These are phyloP conservation scores for Colletotrichum tropicale DNA, from an alignment of 2,329 filamentous ascomycete genomes.

Conservation along the genomic window DNA sequence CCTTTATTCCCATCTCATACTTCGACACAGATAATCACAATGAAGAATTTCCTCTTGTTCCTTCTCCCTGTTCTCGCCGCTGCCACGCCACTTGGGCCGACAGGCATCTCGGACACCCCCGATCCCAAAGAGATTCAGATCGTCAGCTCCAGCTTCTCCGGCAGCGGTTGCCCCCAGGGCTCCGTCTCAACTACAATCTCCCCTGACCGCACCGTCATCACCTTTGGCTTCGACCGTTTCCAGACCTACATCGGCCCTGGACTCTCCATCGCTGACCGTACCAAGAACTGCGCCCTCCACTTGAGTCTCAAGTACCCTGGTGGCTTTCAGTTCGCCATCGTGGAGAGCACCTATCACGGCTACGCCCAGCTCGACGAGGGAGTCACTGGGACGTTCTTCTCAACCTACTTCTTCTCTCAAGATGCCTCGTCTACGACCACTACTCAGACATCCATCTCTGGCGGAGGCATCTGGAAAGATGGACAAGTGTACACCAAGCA, in stretches of 20 bases:
- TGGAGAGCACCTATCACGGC: conserved; percentile 54
- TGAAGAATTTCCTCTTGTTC: conserved; percentile 38
- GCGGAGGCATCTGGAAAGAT: conserved; percentile 43
- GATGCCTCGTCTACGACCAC: conserved; percentile 48
- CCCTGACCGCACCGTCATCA: conserved; percentile 48
- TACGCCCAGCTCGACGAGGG: conserved; percentile 50
- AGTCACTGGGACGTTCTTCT: conserved; percentile 48
- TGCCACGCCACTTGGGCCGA: conserved; percentile 36
- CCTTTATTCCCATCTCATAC: not conserved
- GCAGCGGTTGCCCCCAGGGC: conserved; percentile 49
- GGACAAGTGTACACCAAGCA: conserved; percentile 53
- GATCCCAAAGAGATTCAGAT: conserved; percentile 46
- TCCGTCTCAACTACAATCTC: conserved; percentile 46
- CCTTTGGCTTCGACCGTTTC: conserved; percentile 51
- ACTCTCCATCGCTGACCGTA: conserved; percentile 35
- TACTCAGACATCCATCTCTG: conserved; percentile 45
- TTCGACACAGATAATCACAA: conserved; percentile 28
- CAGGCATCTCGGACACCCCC: conserved; percentile 37
- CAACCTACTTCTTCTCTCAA: conserved; percentile 53
- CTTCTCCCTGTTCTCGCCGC: conserved; percentile 40
- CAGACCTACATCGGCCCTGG: conserved; percentile 53
- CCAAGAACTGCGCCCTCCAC: conserved; percentile 54
- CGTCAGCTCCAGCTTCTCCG: conserved; percentile 42
- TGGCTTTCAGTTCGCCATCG: conserved; percentile 50
- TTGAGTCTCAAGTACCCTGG: conserved; percentile 50